A percentile compares a stretch with the other conserved stretches of the same genome.
Conservation (phyloP, 2,329 filamentous ascomycete genomes). For the Epichloe glyceriae region DNA sequence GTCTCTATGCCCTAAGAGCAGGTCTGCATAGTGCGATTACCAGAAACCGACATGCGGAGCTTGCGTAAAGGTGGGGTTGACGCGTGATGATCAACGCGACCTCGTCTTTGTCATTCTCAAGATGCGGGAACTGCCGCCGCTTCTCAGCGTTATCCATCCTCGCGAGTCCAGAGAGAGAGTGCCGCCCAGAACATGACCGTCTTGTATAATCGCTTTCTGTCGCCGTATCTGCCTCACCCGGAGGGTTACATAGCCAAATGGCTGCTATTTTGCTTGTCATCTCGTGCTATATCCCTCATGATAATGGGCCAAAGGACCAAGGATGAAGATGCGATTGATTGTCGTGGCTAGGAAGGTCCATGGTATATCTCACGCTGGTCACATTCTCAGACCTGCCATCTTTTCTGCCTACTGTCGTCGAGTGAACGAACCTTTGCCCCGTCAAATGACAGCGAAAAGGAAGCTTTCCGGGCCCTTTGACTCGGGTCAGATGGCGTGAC, state of each 20-base stretch:
- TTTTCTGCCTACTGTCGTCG: background rate
- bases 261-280: too few relatives aligned
- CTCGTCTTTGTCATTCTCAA: background rate
- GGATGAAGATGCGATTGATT: background rate
- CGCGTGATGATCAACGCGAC: background rate
- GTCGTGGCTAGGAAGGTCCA: background rate
- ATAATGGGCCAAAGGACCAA: background rate
- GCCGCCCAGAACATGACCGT: background rate
- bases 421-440: background rate
- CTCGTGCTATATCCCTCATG: too few relatives aligned
- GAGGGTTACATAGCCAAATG: background rate
- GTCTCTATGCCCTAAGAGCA: too few relatives aligned
- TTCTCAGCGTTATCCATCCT: background rate
- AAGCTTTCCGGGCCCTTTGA: too few relatives aligned
- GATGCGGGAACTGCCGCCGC: background rate
- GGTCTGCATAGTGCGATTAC: too few relatives aligned
- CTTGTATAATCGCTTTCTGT: background rate
- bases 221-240: background rate
- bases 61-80: background rate
- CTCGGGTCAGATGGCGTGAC: constrained; percentile 12
- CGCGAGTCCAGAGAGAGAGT: background rate
- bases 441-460: constrained; percentile 6
- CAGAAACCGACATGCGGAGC: too few relatives aligned
- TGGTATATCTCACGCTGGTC: background rate
- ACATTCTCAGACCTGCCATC: background rate